A percentile compares a stretch with the other conserved stretches of the same genome.
Conservation (phyloP, 805 yeast genomes). For the Pichia insulana region DNA sequence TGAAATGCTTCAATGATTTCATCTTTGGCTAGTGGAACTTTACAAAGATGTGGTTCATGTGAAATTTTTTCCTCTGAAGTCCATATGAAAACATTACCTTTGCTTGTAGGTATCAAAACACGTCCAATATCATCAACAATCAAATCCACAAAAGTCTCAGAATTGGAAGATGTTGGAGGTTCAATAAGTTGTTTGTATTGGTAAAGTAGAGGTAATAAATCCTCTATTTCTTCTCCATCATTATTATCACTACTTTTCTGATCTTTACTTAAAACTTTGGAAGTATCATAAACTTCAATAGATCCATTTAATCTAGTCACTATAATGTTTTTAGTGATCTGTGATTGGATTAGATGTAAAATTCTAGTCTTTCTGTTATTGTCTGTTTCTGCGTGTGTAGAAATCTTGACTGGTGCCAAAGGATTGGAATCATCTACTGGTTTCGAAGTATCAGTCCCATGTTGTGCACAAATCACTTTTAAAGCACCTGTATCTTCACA, state of each 20-base stretch:
- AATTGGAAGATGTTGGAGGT: not conserved
- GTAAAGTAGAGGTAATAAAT: constrained; percentile 6
- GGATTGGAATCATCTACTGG: constrained; percentile 23
- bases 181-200: constrained; percentile 2
- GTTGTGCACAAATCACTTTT: constrained; percentile 52
- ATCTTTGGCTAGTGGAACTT: constrained; percentile 23
- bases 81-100: constrained; percentile 14
- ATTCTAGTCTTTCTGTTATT: constrained; percentile 29
- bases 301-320: constrained; percentile 37
- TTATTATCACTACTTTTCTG: not conserved
- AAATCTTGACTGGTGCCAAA: constrained; percentile 49
- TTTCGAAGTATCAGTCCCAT: constrained; percentile 74
- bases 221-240: constrained; percentile 5
- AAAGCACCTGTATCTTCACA: constrained; percentile 61
- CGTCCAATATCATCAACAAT: constrained; percentile 11
- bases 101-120: constrained; percentile 7
- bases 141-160: constrained; percentile 18
- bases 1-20: constrained; percentile 24
- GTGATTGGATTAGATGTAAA: constrained; percentile 19
- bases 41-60: constrained; percentile 24
- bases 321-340: constrained; percentile 29
- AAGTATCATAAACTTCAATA: constrained; percentile 31
- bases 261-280: constrained; percentile 7
- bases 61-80: constrained; percentile 9
- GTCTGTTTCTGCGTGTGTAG: constrained; percentile 21